A percentile compares a stretch with the other conserved stretches of the same genome.
These are phyloP conservation scores for Asterionellopsis glacialis DNA, from an alignment of 108 stramenopile genomes.

Conservation along the genomic window DNA sequence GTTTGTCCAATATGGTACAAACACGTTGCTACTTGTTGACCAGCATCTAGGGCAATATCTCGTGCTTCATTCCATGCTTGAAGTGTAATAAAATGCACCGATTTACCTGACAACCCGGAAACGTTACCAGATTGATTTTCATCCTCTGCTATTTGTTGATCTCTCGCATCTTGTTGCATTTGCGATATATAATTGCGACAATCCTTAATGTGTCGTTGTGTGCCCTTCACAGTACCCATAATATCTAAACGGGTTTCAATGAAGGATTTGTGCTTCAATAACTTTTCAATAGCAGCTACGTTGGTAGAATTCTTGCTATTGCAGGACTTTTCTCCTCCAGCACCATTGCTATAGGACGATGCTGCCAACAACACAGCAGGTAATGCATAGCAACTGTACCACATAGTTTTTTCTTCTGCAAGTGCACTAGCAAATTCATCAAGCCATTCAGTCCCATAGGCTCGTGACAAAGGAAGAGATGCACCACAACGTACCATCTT, in stretches of 20 bases:
- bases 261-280: neutral
- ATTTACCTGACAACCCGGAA: too few relatives aligned
- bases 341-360: neutral
- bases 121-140: neutral
- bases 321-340: too few relatives aligned
- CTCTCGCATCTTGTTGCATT: neutral
- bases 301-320: neutral
- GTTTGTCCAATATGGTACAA: constrained; percentile 4
- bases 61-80: neutral
- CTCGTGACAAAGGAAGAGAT: constrained; percentile 2
- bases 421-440: neutral
- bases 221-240: constrained; percentile 8
- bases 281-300: neutral
- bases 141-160: neutral
- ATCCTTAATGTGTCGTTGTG: constrained; percentile 6
- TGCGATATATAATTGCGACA: neutral
- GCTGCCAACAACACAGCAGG: constrained; percentile 1
- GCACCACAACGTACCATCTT: neutral
- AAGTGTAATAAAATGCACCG: neutral
- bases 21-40: constrained; percentile 6
- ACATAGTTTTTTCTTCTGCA: neutral
- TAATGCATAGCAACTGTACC: constrained; percentile 9
- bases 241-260: constrained; percentile 6
- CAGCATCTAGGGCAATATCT: neutral
- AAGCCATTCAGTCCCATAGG: neutral